Conservation (phyloP, 2,329 filamentous ascomycete species). For the Erysiphe pulchra region DNA sequence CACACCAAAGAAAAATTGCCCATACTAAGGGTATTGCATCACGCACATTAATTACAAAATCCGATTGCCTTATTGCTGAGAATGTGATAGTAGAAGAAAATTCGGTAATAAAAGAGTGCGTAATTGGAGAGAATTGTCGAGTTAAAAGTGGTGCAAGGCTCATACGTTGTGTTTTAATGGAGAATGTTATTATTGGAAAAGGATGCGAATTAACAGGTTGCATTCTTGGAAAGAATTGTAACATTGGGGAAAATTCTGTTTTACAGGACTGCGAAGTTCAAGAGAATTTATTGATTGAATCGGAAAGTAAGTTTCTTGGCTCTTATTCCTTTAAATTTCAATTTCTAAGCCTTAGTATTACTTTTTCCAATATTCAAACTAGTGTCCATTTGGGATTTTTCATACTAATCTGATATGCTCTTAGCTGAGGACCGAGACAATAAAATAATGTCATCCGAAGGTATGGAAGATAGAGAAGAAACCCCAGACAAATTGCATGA, state of each 20-base stretch:
- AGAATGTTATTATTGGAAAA: conserved; percentile 64
- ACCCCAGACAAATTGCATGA: too few relatives aligned
- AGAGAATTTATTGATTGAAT: conserved; percentile 64
- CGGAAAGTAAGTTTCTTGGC: conserved; percentile 33
- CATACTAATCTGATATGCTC: conserved; percentile 3
- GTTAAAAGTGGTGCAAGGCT: conserved; percentile 70
- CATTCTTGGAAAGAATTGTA: conserved; percentile 56
- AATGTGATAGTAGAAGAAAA: conserved; percentile 80
- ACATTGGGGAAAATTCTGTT: conserved; percentile 58
- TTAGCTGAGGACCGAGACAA: conserved; percentile 40
- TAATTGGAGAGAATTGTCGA: conserved; percentile 68
- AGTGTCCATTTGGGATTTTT: background rate
- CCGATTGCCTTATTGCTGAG: conserved; percentile 61
- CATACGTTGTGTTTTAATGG: conserved; percentile 77
- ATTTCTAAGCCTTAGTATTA: background rate
- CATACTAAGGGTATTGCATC: conserved; percentile 61
- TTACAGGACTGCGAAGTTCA: conserved; percentile 82
- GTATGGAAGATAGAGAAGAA: conserved; percentile 35
- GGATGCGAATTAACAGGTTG: conserved; percentile 69
- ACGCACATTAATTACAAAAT: conserved; percentile 56
- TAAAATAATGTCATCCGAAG: conserved; percentile 41
- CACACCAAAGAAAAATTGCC: conserved; percentile 55
- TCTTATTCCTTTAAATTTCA: background rate
- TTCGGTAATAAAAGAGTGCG: conserved; percentile 72
- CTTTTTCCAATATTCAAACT: background rate